phyloP scores from a whole-genome alignment of 208 protist species.

The Phytomonas francai region DNA sequence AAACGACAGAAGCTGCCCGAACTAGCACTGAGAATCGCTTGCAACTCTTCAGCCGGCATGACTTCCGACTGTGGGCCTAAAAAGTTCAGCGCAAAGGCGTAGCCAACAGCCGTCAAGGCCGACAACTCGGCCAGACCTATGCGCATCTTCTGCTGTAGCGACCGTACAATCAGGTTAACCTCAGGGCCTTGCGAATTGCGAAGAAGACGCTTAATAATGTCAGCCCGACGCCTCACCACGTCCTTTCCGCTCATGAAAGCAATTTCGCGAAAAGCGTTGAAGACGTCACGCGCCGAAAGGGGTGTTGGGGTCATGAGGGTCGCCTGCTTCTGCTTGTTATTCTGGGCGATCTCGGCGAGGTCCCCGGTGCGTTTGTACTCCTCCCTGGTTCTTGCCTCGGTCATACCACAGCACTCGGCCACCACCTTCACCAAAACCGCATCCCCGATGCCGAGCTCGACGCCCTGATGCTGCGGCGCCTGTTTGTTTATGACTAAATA shows the following conservation, averaged over 20 bases:
- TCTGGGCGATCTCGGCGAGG: constrained; percentile 93
- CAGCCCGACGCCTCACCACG: constrained; percentile 81
- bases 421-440: constrained; percentile 93
- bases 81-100: constrained; percentile 87
- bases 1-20: constrained; percentile 47
- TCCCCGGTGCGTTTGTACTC: constrained; percentile 90
- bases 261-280: constrained; percentile 85
- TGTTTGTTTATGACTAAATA: constrained; percentile 96
- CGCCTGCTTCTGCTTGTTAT: constrained; percentile 71
- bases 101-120: constrained; percentile 91
- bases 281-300: constrained; percentile 90
- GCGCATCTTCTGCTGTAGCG: constrained; percentile 96
- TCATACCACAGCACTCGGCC: constrained; percentile 92
- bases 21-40: constrained; percentile 53
- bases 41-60: constrained; percentile 47
- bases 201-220: constrained; percentile 92
- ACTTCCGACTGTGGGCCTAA: constrained; percentile 29
- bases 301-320: constrained; percentile 88
- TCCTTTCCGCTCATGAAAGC: constrained; percentile 88
- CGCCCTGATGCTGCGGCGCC: constrained; percentile 92
- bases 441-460: constrained; percentile 98
- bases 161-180: constrained; percentile 93
- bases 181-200: constrained; percentile 88
- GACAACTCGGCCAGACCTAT: constrained; percentile 96
- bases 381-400: constrained; percentile 70